Percentiles rank a stretch among this genome's conserved stretches.
Evolutionary conservation across 1,284 basidiomycete genomes (phyloP).

Genomic region (Porogramme epimiltina): DNA sequence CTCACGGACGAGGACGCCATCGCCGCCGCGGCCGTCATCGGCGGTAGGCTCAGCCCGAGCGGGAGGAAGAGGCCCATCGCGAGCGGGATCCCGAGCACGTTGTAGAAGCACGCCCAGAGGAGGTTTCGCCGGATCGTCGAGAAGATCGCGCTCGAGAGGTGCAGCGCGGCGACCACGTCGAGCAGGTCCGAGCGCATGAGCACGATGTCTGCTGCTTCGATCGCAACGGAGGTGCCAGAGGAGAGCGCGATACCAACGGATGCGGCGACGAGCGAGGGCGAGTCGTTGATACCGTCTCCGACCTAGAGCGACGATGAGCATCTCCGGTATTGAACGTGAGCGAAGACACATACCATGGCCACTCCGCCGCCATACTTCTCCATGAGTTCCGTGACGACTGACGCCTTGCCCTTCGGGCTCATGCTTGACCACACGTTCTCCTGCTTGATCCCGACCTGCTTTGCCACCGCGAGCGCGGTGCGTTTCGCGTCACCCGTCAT

Average conservation of each 20-base stretch:
- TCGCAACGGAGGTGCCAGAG: slow-evolving; percentile 94
- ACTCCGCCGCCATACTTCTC: slow-evolving; percentile 70
- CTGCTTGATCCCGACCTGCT: slow-evolving; percentile 81
- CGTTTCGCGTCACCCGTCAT: slow-evolving; percentile 87
- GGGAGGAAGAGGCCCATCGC: slow-evolving; percentile 98
- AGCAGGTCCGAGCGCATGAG: slow-evolving; percentile 96
- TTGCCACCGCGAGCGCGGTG: slow-evolving; percentile 86
- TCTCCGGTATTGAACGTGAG: neutral
- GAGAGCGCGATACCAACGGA: slow-evolving; percentile 96
- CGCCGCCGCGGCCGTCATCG: slow-evolving; percentile 96
- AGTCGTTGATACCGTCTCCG: slow-evolving; percentile 99
- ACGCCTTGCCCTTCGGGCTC: slow-evolving; percentile 91
- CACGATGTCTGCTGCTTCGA: slow-evolving; percentile 97
- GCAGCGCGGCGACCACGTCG: slow-evolving; percentile 94
- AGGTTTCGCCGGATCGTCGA: slow-evolving; percentile 88
- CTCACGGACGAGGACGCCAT: slow-evolving; percentile 99
- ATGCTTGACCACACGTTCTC: slow-evolving; percentile 87
- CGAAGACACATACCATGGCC: slow-evolving; percentile 75
- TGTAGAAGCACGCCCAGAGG: slow-evolving; percentile 93
- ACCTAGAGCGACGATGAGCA: slow-evolving; percentile 55
- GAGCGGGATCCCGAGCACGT: slow-evolving; percentile 93
- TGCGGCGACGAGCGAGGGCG: slow-evolving; percentile 92
- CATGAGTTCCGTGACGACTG: slow-evolving; percentile 79
- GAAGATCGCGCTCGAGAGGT: slow-evolving; percentile 91
- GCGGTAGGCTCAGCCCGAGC: slow-evolving; percentile 90